phyloP scores from a whole-genome alignment of 2,329 filamentous ascomycete genomes.

The Corinectria fuckeliana region DNA sequence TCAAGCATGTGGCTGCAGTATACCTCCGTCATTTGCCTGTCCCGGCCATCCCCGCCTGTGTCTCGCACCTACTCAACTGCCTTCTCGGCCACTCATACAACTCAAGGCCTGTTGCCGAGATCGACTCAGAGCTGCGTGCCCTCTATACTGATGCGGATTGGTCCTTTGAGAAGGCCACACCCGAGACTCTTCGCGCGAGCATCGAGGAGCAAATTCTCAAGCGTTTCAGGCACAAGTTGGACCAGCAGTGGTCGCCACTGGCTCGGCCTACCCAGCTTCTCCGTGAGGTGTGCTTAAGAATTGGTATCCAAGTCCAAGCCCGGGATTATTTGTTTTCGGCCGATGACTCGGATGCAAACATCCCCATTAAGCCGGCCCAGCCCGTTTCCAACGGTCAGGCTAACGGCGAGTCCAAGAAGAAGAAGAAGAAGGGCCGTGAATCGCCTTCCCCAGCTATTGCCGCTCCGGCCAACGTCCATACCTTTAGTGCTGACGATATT shows the following conservation, averaged over 20 bases:
- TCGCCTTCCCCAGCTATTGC: conserved; percentile 56
- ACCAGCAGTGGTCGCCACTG: conserved; percentile 68
- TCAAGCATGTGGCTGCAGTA: conserved; percentile 87
- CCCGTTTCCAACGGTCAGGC: conserved; percentile 48
- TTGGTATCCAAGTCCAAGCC: conserved; percentile 85
- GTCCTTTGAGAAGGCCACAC: conserved; percentile 79
- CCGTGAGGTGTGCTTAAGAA: conserved; percentile 85
- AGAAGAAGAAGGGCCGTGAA: conserved; percentile 66
- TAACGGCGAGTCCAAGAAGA: conserved; percentile 63
- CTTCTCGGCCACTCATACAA: conserved; percentile 81
- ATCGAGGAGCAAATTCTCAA: conserved; percentile 74
- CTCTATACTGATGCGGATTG: conserved; percentile 86
- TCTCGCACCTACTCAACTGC: conserved; percentile 92
- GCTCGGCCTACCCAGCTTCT: conserved; percentile 83
- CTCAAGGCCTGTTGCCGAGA: conserved; percentile 75
- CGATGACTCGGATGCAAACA: conserved; percentile 40
- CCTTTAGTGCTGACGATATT: conserved; percentile 83
- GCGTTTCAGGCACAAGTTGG: conserved; percentile 79
- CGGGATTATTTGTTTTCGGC: conserved; percentile 58
- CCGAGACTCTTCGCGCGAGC: conserved; percentile 71
- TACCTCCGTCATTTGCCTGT: conserved; percentile 82
- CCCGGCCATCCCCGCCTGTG: conserved; percentile 78
- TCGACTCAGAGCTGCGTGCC: conserved; percentile 74
- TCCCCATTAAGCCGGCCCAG: conserved; percentile 38
- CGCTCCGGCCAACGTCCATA: conserved; percentile 49